phyloP scores from a whole-genome alignment of 2,329 filamentous ascomycete species.

The Pleurostoma richardsiae region DNA sequence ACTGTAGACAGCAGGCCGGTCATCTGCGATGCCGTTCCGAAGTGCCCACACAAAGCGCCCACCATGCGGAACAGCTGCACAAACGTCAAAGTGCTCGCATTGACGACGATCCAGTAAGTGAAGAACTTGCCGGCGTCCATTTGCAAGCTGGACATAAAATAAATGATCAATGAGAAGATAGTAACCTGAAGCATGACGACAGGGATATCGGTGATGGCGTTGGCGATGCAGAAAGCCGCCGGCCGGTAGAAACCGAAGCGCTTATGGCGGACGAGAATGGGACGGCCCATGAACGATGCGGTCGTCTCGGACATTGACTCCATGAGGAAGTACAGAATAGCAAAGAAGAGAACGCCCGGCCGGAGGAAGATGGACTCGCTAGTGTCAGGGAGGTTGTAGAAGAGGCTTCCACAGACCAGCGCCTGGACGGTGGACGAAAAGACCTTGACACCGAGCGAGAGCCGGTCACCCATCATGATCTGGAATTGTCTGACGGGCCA shows the following conservation, averaged over 20 bases:
- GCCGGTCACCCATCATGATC: conserved; percentile 23
- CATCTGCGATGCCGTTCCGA: conserved; percentile 19
- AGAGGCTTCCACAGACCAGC: conserved; percentile 60
- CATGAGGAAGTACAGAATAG: conserved; percentile 31
- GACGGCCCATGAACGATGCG: conserved; percentile 21
- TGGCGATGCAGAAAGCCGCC: conserved; percentile 28
- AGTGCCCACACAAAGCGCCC: conserved; percentile 54
- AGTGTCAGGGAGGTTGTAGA: conserved; percentile 54
- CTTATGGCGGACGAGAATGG: conserved; percentile 24
- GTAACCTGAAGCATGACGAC: conserved; percentile 43
- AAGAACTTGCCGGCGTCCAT: conserved; percentile 41
- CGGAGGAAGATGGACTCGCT: conserved; percentile 53
- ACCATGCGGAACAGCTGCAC: conserved; percentile 64
- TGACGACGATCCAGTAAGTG: conserved; percentile 61
- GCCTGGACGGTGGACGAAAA: conserved; percentile 62
- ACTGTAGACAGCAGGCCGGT: conserved; percentile 18
- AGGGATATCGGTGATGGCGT: conserved; percentile 34
- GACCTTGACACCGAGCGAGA: conserved; percentile 25
- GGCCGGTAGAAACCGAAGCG: conserved; percentile 24
- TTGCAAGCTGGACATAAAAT: conserved; percentile 25
- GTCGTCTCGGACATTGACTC: conserved; percentile 35
- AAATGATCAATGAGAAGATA: conserved; percentile 40
- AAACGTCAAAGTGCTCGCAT: conserved; percentile 51
- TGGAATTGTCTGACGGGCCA: conserved; percentile 22
- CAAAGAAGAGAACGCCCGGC: conserved; percentile 23